Conservation (phyloP, 192 early-diverging fungal genomes). For the Dimargaris xerosporica region DNA sequence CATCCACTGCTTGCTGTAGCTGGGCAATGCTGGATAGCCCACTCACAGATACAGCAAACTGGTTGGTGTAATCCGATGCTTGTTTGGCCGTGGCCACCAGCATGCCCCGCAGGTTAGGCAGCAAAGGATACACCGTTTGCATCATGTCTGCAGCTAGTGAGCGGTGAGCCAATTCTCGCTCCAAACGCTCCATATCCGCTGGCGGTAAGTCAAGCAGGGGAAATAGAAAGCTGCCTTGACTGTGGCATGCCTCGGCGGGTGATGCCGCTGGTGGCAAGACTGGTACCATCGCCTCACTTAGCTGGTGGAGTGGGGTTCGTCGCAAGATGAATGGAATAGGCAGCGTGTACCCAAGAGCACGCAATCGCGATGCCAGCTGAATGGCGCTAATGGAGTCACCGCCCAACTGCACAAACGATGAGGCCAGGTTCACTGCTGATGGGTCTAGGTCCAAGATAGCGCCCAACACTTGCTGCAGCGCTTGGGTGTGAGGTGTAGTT, state of each 20-base stretch:
- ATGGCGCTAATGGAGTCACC: slow-evolving; percentile 2
- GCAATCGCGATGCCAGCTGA: not conserved
- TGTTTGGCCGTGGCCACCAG: not conserved
- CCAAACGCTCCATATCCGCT: not conserved
- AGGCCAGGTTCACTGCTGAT: not conserved
- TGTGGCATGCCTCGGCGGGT: not conserved
- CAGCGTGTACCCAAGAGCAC: not conserved
- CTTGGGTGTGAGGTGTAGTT: not conserved
- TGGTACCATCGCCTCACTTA: not conserved
- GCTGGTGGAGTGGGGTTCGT: not conserved
- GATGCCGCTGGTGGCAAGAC: no score
- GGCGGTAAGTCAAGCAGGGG: not conserved
- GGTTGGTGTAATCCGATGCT: not conserved
- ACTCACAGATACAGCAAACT: not conserved
- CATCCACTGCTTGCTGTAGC: not conserved
- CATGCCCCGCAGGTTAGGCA: not conserved
- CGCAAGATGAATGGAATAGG: not conserved
- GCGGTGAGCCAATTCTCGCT: not conserved
- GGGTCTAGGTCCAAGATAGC: no score
- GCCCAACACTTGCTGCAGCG: not conserved
- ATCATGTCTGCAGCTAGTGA: not conserved
- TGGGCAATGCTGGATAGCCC: not conserved
- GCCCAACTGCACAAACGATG: slow-evolving; percentile 2
- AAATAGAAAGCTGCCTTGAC: not conserved
- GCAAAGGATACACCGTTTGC: not conserved